A percentile compares a stretch with the other conserved stretches of the same genome.
phyloP scores from a whole-genome alignment of 78 protist genomes.

The Cavenderia fasciculata region DNA sequence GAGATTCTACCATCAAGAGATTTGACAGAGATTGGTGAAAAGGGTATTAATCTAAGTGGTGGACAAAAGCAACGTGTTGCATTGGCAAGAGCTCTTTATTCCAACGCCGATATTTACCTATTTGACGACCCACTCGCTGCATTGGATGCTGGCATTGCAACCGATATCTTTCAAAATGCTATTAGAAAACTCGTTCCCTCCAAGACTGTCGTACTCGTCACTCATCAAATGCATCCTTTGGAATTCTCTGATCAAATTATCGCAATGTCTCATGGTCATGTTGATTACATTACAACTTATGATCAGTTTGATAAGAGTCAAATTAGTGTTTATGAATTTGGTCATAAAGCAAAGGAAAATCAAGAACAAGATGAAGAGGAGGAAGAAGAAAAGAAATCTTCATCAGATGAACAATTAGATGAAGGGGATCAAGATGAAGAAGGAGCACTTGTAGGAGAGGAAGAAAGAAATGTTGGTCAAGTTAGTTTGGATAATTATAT shows the following conservation, averaged over 20 bases:
- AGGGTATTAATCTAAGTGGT: slow-evolving; percentile 95
- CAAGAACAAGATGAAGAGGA: background rate
- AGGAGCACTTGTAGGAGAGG: background rate
- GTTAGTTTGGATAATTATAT: background rate
- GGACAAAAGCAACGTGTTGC: slow-evolving; percentile 96
- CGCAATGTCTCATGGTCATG: background rate
- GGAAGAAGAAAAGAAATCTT: background rate
- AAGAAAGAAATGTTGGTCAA: slow-evolving; percentile 21
- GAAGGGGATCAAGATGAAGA: slow-evolving; percentile 11
- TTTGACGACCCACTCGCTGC: slow-evolving; percentile 92
- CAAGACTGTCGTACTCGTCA: slow-evolving; percentile 86
- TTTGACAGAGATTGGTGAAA: slow-evolving; percentile 94
- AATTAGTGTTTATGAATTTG: background rate
- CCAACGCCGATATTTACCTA: slow-evolving; percentile 80
- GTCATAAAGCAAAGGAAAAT: background rate
- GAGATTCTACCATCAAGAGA: slow-evolving; percentile 16
- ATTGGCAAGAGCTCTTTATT: slow-evolving; percentile 91
- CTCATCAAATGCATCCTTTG: slow-evolving; percentile 84
- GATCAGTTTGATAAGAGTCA: background rate
- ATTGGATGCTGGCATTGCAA: slow-evolving; percentile 84
- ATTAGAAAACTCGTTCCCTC: slow-evolving; percentile 1
- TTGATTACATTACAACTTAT: slow-evolving; percentile 30
- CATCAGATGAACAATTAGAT: background rate
- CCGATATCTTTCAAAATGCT: slow-evolving; percentile 5
- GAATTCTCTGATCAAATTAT: background rate